These are phyloP conservation scores for Tubosaeta sp. DNA, from an alignment of 768 basidiomycete species.

Conservation along the genomic window DNA sequence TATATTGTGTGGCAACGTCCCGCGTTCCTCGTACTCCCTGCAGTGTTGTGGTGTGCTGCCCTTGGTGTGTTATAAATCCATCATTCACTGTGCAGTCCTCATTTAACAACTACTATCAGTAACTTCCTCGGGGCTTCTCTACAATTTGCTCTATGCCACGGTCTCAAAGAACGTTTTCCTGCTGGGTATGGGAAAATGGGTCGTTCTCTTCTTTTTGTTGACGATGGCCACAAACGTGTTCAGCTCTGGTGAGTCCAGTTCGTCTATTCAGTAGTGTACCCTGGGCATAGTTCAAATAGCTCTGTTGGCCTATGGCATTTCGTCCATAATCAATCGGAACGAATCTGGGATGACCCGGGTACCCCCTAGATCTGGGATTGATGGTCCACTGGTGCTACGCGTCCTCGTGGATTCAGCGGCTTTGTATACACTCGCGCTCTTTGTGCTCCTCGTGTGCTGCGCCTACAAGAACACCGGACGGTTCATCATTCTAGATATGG, in stretches of 20 bases:
- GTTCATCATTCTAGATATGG: slow-evolving; percentile 19
- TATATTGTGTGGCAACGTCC: slow-evolving; percentile 17
- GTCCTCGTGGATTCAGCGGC: slow-evolving; percentile 12
- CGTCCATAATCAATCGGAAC: slow-evolving; percentile 4
- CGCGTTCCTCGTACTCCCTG: slow-evolving; percentile 9
- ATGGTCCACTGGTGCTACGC: slow-evolving; percentile 9
- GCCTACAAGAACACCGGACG: slow-evolving; percentile 2
- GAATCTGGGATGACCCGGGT: slow-evolving; percentile 9
- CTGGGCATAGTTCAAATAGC: background rate
- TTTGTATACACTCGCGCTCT: slow-evolving; percentile 15
- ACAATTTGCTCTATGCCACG: background rate
- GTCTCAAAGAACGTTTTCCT: background rate
- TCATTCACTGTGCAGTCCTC: background rate
- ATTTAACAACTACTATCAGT: background rate
- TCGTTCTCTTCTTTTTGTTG: slow-evolving; percentile 14
- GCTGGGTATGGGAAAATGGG: slow-evolving; percentile 5
- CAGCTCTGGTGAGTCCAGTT: slow-evolving; percentile 14
- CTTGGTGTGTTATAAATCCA: slow-evolving; percentile 8
- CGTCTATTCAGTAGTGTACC: background rate
- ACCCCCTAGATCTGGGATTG: slow-evolving; percentile 4
- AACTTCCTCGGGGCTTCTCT: slow-evolving; percentile 10
- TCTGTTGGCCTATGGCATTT: slow-evolving; percentile 18
- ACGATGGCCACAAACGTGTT: slow-evolving; percentile 20
- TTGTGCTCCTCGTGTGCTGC: slow-evolving; percentile 11
- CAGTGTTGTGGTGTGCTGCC: slow-evolving; percentile 15